Percentiles rank a stretch among this genome's conserved stretches.
phyloP scores from a whole-genome alignment of 306 rosid genomes.

The Trichosanthes cucumerina region DNA sequence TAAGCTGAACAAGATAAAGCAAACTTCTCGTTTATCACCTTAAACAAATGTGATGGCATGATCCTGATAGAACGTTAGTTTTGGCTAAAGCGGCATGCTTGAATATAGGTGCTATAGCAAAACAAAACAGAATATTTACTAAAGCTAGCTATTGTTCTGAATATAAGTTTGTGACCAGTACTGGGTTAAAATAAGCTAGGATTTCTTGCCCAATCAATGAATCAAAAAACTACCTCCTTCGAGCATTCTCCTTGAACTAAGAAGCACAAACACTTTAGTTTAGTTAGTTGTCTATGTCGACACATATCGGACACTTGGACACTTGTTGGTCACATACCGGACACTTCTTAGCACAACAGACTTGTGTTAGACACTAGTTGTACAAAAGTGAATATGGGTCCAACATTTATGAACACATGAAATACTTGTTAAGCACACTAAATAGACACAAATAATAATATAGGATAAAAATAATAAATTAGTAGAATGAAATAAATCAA shows the following conservation, averaged over 20 bases:
- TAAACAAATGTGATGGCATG: background rate
- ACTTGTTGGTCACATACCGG: too few relatives aligned
- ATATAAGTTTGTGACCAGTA: background rate
- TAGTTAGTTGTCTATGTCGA: too few relatives aligned
- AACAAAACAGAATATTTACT: background rate
- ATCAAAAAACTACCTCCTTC: background rate
- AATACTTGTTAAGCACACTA: too few relatives aligned
- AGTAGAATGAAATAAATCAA: too few relatives aligned
- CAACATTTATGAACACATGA: too few relatives aligned
- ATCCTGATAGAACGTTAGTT: background rate
- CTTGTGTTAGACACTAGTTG: too few relatives aligned
- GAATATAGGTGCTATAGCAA: background rate
- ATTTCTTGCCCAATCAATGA: background rate
- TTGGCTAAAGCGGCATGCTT: background rate
- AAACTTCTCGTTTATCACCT: background rate
- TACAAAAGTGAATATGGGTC: too few relatives aligned
- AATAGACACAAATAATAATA: too few relatives aligned
- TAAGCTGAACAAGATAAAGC: background rate
- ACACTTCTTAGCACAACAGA: too few relatives aligned
- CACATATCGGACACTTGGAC: too few relatives aligned
- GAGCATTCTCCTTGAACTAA: background rate
- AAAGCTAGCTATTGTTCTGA: background rate
- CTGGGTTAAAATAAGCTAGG: background rate
- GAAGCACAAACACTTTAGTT: too few relatives aligned
- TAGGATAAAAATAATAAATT: too few relatives aligned